Evolutionary conservation across 495 filamentous ascomycete species (phyloP), one percentile per base, ranked within the genome.

Genomic region (Aspergillus nidulans): DNA sequence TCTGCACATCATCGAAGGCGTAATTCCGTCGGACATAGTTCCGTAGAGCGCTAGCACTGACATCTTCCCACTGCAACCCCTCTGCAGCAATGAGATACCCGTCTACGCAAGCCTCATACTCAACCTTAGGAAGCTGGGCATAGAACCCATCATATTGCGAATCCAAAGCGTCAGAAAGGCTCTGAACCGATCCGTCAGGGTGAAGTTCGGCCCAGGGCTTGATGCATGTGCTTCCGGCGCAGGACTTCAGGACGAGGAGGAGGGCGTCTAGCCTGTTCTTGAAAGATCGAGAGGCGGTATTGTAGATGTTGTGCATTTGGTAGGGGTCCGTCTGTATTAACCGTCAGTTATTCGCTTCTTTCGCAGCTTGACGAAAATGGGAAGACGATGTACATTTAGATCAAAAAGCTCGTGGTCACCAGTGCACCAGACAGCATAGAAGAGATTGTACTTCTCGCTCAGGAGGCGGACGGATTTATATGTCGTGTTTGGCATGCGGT

Each of bases 381-480:
- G 6, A 25, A 57, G n/a, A n/a, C n/a, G n/a, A n/a, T 74, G 46
- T 47, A 80, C 79, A 47, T 67, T 77, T 3, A 86, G 63, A 48
- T 88, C 83, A 49, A 87, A 86, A 2, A 88, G 67, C 58, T 87
- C 83, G 42, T 82, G 79, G 61, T 86, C 82, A 43, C 81, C 79
- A 38, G 65, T 85, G 57, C 85, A 87, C 81, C 83, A 87, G 0
- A 87, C 82, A 0, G 84, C 77, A 47, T 87, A 88, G 52, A 83
- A 83, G 1, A 86, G 63, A 50, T 81, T 77, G 53, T 86, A 85
- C 6, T 59, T 69, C 5, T 76, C 59, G 4, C 80, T 71, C 15
- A 83, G 64, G 15, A 87, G 67, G 21, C 84, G 77, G 53, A 82
- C 58, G 2, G 81, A 80, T 63, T 87, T 87, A 69, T 87, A 88